A percentile compares a stretch with the other conserved stretches of the same genome.
Evolutionary conservation across 2,329 filamentous ascomycete species (phyloP).

Genomic region (Allantophomopsis cytisporea): DNA sequence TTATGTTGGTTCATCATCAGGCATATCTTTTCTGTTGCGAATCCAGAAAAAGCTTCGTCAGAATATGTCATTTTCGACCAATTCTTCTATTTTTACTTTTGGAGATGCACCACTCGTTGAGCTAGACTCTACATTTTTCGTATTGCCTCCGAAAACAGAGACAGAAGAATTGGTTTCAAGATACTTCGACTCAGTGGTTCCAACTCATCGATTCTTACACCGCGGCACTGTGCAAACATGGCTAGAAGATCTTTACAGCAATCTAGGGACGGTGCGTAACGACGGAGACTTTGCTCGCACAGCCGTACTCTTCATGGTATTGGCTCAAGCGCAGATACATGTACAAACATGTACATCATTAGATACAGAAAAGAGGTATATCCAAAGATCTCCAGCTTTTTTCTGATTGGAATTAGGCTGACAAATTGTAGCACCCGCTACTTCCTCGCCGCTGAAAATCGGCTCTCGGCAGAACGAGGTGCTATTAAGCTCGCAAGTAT

Average conservation of each 20-base stretch:
- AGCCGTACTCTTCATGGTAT: constrained; percentile 31
- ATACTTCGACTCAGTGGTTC: constrained; percentile 29
- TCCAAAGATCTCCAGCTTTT: constrained; percentile 1
- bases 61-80: constrained; percentile 20
- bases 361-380: constrained; percentile 11
- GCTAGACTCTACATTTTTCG: constrained; percentile 26
- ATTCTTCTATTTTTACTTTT: constrained; percentile 32
- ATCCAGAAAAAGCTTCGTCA: constrained; percentile 33
- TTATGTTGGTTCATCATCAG: constrained; percentile 31
- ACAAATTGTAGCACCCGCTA: constrained; percentile 11
- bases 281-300: constrained; percentile 25
- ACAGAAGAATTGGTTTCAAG: constrained; percentile 16
- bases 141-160: constrained; percentile 20
- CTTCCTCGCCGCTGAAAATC: constrained; percentile 16
- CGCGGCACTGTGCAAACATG: constrained; percentile 24
- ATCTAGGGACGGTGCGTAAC: constrained; percentile 23
- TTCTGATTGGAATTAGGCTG: constrained; percentile 1
- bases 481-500: constrained; percentile 20
- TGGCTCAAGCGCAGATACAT: constrained; percentile 32
- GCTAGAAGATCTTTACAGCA: constrained; percentile 31
- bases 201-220: constrained; percentile 29
- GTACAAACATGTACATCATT: constrained; percentile 2
- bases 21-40: constrained; percentile 32
- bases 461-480: constrained; percentile 18
- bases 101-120: constrained; percentile 33